Conservation (phyloP, 345 rosid genomes). For the Eutrema yunnanense region DNA sequence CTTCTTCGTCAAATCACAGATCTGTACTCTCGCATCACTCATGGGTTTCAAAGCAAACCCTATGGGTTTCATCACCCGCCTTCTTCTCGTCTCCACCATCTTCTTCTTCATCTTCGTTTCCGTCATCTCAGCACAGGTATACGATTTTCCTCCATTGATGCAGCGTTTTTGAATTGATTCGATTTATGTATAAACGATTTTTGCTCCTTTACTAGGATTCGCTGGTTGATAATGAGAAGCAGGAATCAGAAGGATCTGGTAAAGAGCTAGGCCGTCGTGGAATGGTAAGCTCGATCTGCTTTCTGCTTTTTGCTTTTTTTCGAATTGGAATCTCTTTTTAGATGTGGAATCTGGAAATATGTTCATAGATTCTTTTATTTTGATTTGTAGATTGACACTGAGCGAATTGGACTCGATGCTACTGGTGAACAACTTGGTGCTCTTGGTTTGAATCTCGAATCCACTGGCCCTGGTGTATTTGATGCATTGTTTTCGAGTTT, state of each 20-base stretch:
- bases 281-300: conserved; percentile 42
- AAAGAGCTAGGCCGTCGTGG: conserved; percentile 93
- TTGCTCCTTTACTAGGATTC: conserved; percentile 37
- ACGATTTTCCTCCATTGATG: neutral
- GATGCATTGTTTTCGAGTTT: conserved; percentile 93
- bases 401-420: conserved; percentile 35
- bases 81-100: conserved; percentile 27
- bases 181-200: neutral
- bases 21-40: conserved; percentile 13
- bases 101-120: conserved; percentile 29
- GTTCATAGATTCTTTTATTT: neutral
- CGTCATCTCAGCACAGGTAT: conserved; percentile 47
- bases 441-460: conserved; percentile 40
- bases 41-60: conserved; percentile 41
- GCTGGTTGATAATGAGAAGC: conserved; percentile 38
- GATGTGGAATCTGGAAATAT: neutral
- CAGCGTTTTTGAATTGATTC: neutral
- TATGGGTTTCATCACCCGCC: conserved; percentile 7
- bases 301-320: neutral
- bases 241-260: conserved; percentile 39
- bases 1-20: neutral
- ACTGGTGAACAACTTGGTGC: conserved; percentile 31
- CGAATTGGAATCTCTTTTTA: neutral
- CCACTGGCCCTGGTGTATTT: conserved; percentile 72
- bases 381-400: conserved; percentile 41